Evolutionary conservation across 1,284 basidiomycete species (phyloP).

Genomic region (Ganoderma leucocontextum): DNA sequence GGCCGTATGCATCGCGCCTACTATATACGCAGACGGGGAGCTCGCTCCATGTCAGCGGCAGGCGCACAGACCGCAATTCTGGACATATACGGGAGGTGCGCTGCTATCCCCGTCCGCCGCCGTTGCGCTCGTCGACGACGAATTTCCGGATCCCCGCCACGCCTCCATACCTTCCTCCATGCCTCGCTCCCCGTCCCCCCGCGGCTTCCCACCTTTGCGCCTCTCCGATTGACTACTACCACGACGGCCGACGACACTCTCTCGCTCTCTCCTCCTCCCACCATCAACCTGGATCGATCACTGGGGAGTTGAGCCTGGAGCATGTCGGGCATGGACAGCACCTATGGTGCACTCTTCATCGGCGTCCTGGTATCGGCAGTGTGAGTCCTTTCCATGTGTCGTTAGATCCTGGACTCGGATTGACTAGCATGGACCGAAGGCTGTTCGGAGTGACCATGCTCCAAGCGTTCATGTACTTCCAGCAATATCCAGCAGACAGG

Average conservation of each 20-base stretch:
- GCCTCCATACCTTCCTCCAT: slow-evolving; percentile 18
- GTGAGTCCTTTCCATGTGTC: slow-evolving; percentile 19
- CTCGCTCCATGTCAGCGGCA: slow-evolving; percentile 12
- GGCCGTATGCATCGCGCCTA: slow-evolving; percentile 7
- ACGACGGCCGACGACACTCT: neutral
- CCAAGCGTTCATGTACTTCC: slow-evolving; percentile 51
- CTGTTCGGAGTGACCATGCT: slow-evolving; percentile 51
- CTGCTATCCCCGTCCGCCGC: slow-evolving; percentile 2
- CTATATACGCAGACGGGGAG: slow-evolving; percentile 7
- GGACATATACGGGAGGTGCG: neutral
- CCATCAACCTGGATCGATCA: slow-evolving; percentile 7
- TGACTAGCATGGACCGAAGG: slow-evolving; percentile 33
- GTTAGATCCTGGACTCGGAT: neutral
- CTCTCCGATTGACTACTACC: neutral
- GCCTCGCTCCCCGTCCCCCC: slow-evolving; percentile 17
- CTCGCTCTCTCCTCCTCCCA: slow-evolving; percentile 1
- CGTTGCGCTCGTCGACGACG: neutral
- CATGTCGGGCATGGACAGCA: slow-evolving; percentile 34
- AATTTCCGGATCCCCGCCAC: slow-evolving; percentile 13
- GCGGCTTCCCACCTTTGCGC: neutral
- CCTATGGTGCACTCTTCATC: slow-evolving; percentile 37
- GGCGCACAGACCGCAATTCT: slow-evolving; percentile 9
- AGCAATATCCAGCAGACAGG: slow-evolving; percentile 47
- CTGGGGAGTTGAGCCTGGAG: slow-evolving; percentile 6
- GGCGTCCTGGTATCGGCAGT: slow-evolving; percentile 36